A percentile compares a stretch with the other conserved stretches of the same genome.
These are phyloP conservation scores for Podospora bellae-mahoneyi DNA, from an alignment of 495 filamentous ascomycete genomes.

Conservation along the genomic window DNA sequence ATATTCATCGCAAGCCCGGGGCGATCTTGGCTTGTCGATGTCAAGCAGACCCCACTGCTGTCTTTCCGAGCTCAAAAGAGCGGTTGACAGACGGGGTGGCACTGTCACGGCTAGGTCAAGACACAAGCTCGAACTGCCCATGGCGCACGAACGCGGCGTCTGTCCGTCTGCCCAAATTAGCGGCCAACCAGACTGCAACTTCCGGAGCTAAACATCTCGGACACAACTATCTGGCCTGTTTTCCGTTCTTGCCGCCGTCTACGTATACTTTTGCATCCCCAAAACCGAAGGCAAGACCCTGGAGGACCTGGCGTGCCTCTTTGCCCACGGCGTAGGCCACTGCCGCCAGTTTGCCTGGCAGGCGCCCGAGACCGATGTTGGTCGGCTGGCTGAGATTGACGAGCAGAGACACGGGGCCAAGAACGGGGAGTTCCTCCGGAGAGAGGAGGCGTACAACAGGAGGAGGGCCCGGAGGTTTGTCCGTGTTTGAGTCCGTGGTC, in stretches of 20 bases:
- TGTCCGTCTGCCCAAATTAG: background rate
- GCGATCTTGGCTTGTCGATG: background rate
- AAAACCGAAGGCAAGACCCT: constrained; percentile 76
- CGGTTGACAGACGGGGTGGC: background rate
- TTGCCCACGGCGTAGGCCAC: constrained; percentile 1
- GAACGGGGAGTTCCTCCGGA: background rate
- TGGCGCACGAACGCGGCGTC: background rate
- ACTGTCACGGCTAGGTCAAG: background rate
- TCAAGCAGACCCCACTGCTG: background rate
- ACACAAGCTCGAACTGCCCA: background rate
- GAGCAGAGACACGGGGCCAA: background rate
- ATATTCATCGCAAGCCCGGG: background rate
- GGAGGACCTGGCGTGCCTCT: constrained; percentile 61
- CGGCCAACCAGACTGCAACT: background rate
- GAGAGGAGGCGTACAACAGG: background rate
- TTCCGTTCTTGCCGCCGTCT: constrained; percentile 56
- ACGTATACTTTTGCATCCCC: constrained; percentile 69
- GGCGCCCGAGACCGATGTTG: background rate
- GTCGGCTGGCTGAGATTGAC: background rate
- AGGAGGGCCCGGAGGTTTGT: background rate
- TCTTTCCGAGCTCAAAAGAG: background rate
- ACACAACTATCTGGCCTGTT: background rate
- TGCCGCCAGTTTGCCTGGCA: background rate
- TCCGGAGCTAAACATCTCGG: background rate
- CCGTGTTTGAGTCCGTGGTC: background rate